Base-by-base conservation (phyloP, 2,329 filamentous ascomycete species). In the Cladophialophora immunda region DNA sequence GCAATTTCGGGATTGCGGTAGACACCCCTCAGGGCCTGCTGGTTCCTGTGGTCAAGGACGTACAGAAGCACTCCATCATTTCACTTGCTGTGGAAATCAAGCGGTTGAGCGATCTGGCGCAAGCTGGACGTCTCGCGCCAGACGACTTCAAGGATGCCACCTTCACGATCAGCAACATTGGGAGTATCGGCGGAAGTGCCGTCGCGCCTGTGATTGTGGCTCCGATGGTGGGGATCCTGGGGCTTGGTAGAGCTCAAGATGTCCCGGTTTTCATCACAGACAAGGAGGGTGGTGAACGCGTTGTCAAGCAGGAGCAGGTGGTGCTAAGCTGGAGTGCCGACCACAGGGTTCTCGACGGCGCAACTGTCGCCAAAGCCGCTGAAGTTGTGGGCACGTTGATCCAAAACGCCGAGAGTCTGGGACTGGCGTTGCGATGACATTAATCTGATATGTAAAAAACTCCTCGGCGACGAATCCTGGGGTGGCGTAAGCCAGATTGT, bases 281-380 rank as follows among this genome's bases (percentile, higher is more conserved):
- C 25, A 77, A 69, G 78, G 7, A 56, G 2, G 75, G 78, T 0
- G 84, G 66, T 17, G 78, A 70, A 78, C 86, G 78, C 77, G 82
- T 98, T 15, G 85, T 94, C 13, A 89, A 87, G 80, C 91, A 88
- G 78, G 90, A 96, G 74, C 86, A 97, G 68, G 90, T 91, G 77
- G 93, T 96, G 76, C 93, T 98, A 73, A 97, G 94, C 80, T 98
- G 94, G 94, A 94, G 92, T 78, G 94, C 94, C 7, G 94, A 97
- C 79, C 95, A 98, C 80, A 85, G 95, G 22, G 91, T 98, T 62
- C 88, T 98, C 56, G 95, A 98, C 79, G 95, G 95, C 2, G 94
- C 94, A 57, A 97, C 93, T 67, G 93, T 97, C 86, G 95, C 95
- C 27, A 87, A 93, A 72, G 94, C 94, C 77, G 93, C 92, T 15